phyloP scores from a whole-genome alignment of 2,329 filamentous ascomycete genomes.

The Arachnomyces sp. region DNA sequence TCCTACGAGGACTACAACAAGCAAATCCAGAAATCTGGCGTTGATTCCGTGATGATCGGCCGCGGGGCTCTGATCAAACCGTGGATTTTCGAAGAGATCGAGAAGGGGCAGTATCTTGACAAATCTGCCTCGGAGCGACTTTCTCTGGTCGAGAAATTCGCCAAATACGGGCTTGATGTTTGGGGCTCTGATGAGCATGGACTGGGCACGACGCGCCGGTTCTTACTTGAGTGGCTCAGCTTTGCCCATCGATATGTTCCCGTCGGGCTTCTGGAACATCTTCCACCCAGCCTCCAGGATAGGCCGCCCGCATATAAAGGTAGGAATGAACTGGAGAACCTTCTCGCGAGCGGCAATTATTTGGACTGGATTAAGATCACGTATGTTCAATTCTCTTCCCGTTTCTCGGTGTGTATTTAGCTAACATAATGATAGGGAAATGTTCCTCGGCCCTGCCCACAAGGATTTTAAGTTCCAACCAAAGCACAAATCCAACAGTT shows the following conservation, averaged over 20 bases:
- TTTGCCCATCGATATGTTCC: conserved; percentile 90
- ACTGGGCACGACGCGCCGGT: conserved; percentile 79
- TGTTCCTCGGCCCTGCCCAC: conserved; percentile 90
- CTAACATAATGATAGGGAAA: conserved; percentile 56
- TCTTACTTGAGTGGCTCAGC: conserved; percentile 91
- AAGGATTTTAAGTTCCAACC: conserved; percentile 89
- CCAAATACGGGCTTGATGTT: conserved; percentile 78
- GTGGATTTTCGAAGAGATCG: conserved; percentile 97
- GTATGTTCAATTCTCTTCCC: conserved; percentile 46
- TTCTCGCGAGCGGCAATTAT: conserved; percentile 84
- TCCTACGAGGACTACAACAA: conserved; percentile 81
- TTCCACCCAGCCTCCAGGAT: conserved; percentile 84
- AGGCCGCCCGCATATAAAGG: conserved; percentile 76
- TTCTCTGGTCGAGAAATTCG: conserved; percentile 78
- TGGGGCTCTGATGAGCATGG: conserved; percentile 97
- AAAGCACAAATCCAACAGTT: conserved; percentile 93
- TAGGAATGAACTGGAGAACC: conserved; percentile 84
- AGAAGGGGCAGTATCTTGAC: conserved; percentile 84
- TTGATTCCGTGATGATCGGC: conserved; percentile 96
- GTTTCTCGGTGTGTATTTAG: conserved; percentile 7
- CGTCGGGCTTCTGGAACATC: conserved; percentile 73
- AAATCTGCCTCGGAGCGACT: conserved; percentile 86
- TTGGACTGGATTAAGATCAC: conserved; percentile 98
- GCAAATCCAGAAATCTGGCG: conserved; percentile 65
- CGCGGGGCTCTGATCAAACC: conserved; percentile 94